Percentiles rank a stretch among this genome's conserved stretches.
Conservation (phyloP, 768 basidiomycete genomes). For the Mycena belliarum region DNA sequence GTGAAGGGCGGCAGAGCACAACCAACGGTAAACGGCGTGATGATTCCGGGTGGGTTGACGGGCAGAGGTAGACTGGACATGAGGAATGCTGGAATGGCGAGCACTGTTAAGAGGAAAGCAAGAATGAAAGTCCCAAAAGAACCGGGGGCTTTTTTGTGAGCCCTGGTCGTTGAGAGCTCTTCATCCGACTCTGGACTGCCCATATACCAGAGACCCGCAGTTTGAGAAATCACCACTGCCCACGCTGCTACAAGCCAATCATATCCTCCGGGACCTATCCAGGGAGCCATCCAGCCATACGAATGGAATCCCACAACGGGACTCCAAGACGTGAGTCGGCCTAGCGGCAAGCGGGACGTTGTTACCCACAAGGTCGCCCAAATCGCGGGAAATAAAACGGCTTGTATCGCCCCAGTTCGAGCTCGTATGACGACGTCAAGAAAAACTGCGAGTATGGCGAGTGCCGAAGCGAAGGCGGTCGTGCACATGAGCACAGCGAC, state of each 20-base stretch:
- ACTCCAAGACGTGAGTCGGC: slow-evolving; percentile 73
- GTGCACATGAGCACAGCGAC: slow-evolving; percentile 45
- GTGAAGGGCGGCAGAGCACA: slow-evolving; percentile 63
- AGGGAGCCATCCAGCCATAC: slow-evolving; percentile 66
- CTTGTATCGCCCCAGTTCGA: slow-evolving; percentile 40
- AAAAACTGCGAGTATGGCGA: slow-evolving; percentile 43
- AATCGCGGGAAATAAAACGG: slow-evolving; percentile 64
- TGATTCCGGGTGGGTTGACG: slow-evolving; percentile 20
- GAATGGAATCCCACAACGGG: slow-evolving; percentile 52
- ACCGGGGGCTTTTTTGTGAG: slow-evolving; percentile 15
- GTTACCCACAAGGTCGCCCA: slow-evolving; percentile 68
- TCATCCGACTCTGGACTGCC: slow-evolving; percentile 30
- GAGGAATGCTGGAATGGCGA: slow-evolving; percentile 60
- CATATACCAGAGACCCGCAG: slow-evolving; percentile 59
- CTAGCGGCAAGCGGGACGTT: slow-evolving; percentile 59
- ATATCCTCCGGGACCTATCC: slow-evolving; percentile 57
- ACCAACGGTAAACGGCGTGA: slow-evolving; percentile 63
- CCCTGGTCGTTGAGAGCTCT: slow-evolving; percentile 12
- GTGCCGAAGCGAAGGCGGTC: slow-evolving; percentile 43
- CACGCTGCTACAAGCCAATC: slow-evolving; percentile 81
- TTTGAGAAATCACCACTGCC: slow-evolving; percentile 65
- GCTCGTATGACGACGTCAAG: slow-evolving; percentile 38
- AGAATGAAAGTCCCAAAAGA: slow-evolving; percentile 37
- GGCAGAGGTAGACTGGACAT: slow-evolving; percentile 34
- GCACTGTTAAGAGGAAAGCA: slow-evolving; percentile 38